Conservation (phyloP, 208 protist species). For the Crithidia acanthocephali region DNA sequence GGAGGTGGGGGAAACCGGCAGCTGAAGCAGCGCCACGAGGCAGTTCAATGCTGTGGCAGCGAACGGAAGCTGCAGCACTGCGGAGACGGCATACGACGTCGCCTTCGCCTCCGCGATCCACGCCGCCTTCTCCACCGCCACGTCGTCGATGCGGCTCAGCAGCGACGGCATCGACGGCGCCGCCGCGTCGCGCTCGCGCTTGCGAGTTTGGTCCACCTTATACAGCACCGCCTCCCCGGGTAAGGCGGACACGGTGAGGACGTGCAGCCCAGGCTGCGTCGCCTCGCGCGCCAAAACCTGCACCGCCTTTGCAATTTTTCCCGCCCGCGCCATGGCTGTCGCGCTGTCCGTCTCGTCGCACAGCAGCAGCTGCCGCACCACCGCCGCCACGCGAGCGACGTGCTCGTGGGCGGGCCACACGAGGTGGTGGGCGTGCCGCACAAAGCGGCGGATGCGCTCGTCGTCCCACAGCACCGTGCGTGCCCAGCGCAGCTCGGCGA, state of each 20-base stretch:
- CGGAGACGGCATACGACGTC: slow-evolving; percentile 30
- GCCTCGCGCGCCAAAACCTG: slow-evolving; percentile 47
- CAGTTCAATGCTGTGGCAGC: slow-evolving; percentile 29
- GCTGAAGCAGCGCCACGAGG: slow-evolving; percentile 34
- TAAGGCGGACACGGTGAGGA: slow-evolving; percentile 51
- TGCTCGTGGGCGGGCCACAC: slow-evolving; percentile 62
- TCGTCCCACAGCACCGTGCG: slow-evolving; percentile 54
- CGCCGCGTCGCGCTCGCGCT: slow-evolving; percentile 23
- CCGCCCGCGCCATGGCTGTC: slow-evolving; percentile 33
- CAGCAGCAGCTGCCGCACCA: slow-evolving; percentile 57
- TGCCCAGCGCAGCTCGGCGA: slow-evolving; percentile 65
- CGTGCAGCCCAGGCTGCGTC: slow-evolving; percentile 61
- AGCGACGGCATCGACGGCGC: slow-evolving; percentile 31
- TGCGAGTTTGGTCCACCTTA: slow-evolving; percentile 27
- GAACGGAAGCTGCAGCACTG: slow-evolving; percentile 46
- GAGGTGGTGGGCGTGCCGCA: slow-evolving; percentile 37
- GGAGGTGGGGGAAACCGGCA: not conserved
- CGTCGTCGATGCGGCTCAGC: slow-evolving; percentile 21
- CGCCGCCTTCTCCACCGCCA: slow-evolving; percentile 27
- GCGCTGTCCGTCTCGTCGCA: slow-evolving; percentile 31
- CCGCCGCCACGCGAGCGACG: slow-evolving; percentile 45
- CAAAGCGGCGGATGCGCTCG: slow-evolving; percentile 42
- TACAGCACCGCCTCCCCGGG: slow-evolving; percentile 46
- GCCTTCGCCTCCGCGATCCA: slow-evolving; percentile 45
- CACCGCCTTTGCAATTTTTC: slow-evolving; percentile 38